Evolutionary conservation across 1,284 basidiomycete species (phyloP).

Genomic region (Agaricales sp.): DNA sequence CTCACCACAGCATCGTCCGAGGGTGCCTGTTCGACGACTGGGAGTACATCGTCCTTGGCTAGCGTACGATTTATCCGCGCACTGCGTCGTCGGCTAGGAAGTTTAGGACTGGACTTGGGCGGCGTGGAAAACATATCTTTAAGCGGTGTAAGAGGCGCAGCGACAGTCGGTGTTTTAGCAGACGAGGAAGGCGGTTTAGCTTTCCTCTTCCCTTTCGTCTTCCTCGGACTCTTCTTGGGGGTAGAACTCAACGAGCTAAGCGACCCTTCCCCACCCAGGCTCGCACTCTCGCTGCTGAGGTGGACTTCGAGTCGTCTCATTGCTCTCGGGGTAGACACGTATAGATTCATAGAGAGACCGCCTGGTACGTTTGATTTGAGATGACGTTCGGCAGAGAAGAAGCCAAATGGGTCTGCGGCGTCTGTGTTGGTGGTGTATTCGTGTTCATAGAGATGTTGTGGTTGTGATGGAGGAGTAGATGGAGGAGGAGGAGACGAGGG

Average conservation of each 20-base stretch:
- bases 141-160: not conserved
- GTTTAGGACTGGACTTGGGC: not conserved
- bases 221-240: no score
- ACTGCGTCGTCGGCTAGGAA: not conserved
- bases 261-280: no score
- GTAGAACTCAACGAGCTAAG: not conserved
- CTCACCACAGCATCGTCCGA: no score
- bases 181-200: no score
- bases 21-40: no score
- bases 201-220: not conserved
- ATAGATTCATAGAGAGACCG: not conserved
- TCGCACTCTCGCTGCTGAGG: not conserved
- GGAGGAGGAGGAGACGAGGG: conserved; percentile 21
- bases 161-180: not conserved
- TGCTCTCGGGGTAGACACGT: not conserved
- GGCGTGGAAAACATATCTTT: not conserved
- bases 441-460: no score
- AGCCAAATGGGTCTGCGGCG: conserved; percentile 36
- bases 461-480: conserved; percentile 17
- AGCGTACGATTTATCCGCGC: not conserved
- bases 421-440: no score
- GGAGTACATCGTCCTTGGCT: not conserved
- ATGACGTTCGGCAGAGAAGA: conserved; percentile 28
- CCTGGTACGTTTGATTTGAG: conserved; percentile 18
- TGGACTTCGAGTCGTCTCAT: not conserved